Conservation (phyloP, 2,329 filamentous ascomycete genomes). For the Xylariaceae sp. region DNA sequence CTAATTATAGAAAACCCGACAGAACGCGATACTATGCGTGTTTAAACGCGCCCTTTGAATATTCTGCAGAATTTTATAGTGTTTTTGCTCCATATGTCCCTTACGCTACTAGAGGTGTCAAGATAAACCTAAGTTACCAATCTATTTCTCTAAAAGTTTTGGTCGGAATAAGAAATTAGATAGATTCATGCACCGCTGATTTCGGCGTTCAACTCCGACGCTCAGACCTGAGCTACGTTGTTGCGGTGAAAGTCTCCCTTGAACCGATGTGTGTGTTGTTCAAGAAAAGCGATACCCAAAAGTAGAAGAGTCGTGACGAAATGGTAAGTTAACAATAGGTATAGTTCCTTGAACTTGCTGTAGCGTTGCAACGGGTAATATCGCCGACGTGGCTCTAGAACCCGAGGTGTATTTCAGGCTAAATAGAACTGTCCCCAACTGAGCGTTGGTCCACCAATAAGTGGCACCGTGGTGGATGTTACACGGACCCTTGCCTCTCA, state of each 20-base stretch:
- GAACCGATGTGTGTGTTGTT: not conserved
- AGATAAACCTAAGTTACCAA: not conserved
- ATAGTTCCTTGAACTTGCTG: conserved; percentile 11
- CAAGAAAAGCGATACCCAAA: not conserved
- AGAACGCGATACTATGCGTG: too few relatives aligned
- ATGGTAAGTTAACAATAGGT: conserved; percentile 7
- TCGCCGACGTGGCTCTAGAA: conserved; percentile 12
- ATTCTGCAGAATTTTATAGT: too few relatives aligned
- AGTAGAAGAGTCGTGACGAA: conserved; percentile 2
- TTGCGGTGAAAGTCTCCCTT: not conserved
- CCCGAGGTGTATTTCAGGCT: conserved; percentile 14
- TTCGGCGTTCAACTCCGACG: not conserved
- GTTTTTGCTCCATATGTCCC: too few relatives aligned
- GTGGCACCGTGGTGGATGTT: conserved; percentile 6
- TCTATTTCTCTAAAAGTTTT: too few relatives aligned
- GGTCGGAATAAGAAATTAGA: conserved; percentile 5
- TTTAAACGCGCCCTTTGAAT: too few relatives aligned
- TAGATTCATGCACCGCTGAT: conserved; percentile 10
- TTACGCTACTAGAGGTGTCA: too few relatives aligned
- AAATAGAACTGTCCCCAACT: conserved; percentile 9
- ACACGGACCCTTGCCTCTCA: conserved; percentile 5
- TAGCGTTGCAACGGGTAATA: conserved; percentile 16
- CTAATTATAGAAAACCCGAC: not conserved
- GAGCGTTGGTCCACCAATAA: conserved; percentile 18
- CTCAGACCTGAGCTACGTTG: not conserved